Conservation (phyloP, 2,329 filamentous ascomycete species). For the Myriosclerotinia duriaeana region DNA sequence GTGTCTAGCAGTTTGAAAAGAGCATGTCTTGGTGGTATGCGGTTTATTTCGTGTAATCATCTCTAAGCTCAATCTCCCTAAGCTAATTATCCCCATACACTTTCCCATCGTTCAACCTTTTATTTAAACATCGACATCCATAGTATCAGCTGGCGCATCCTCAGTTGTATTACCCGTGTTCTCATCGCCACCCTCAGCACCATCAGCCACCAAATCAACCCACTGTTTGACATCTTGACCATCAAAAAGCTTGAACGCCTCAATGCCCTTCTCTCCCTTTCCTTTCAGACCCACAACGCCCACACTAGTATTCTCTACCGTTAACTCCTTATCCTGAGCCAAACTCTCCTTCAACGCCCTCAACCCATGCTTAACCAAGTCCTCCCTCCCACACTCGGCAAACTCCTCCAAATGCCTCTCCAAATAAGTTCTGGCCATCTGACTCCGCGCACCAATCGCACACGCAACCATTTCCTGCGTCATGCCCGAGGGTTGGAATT, state of each 20-base stretch:
- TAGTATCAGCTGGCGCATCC: slow-evolving; percentile 41
- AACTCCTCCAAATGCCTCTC: slow-evolving; percentile 90
- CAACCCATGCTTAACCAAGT: slow-evolving; percentile 87
- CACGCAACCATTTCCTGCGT: slow-evolving; percentile 97
- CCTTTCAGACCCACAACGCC: slow-evolving; percentile 70
- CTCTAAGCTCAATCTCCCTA: background rate
- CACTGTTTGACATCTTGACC: slow-evolving; percentile 82
- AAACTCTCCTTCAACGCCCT: slow-evolving; percentile 91
- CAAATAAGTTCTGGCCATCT: slow-evolving; percentile 97
- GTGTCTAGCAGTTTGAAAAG: too few species aligned
- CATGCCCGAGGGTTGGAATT: slow-evolving; percentile 95
- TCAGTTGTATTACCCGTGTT: slow-evolving; percentile 34
- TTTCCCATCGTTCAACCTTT: background rate
- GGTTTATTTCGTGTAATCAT: slow-evolving; percentile 16
- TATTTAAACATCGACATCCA: slow-evolving; percentile 47
- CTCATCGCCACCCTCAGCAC: slow-evolving; percentile 49
- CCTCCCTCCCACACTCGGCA: slow-evolving; percentile 71
- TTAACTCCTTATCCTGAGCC: slow-evolving; percentile 95
- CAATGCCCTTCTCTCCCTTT: slow-evolving; percentile 55
- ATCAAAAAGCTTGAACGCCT: slow-evolving; percentile 89
- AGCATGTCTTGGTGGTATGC: too few species aligned
- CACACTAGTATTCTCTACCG: slow-evolving; percentile 93
- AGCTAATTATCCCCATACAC: background rate
- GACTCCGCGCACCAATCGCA: slow-evolving; percentile 90
- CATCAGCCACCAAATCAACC: slow-evolving; percentile 70